phyloP scores from a whole-genome alignment of 2,329 filamentous ascomycete species.

The Trichoderma endophyticum region DNA sequence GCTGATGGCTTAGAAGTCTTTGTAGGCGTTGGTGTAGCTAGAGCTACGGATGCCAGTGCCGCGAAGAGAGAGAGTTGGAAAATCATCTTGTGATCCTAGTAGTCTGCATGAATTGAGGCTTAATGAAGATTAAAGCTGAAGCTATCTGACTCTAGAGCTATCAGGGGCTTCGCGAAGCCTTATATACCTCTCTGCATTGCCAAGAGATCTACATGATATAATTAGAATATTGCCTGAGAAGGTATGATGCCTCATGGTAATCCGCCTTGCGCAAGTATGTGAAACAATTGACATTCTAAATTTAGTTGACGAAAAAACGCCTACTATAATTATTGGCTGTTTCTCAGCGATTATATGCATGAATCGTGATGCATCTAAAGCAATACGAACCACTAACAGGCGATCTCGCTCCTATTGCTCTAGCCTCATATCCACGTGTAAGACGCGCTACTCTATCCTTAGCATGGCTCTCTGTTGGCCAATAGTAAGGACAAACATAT shows the following conservation, averaged over 20 bases:
- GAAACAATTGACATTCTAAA: not conserved
- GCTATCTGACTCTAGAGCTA: not conserved
- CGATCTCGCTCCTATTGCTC: not conserved
- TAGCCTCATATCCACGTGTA: not conserved
- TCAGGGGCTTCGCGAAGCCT: not conserved
- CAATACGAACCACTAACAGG: not conserved
- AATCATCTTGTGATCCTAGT: not conserved
- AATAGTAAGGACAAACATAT: not conserved
- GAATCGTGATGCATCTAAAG: not conserved
- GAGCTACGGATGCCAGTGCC: not conserved
- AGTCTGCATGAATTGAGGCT: not conserved
- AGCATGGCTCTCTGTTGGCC: not conserved
- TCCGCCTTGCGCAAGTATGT: not conserved
- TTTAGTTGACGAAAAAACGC: not conserved
- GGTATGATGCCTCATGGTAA: no score
- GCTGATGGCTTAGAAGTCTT: not conserved
- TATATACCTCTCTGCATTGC: not conserved
- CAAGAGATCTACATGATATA: not conserved
- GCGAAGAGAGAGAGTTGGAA: not conserved
- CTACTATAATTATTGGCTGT: not conserved
- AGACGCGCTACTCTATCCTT: not conserved
- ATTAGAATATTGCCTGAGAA: rapidly evolving
- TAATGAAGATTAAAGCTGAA: no score
- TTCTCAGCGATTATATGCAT: not conserved
- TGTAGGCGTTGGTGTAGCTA: not conserved